phyloP scores from a whole-genome alignment of 2,329 filamentous ascomycete species.

The Triangularia setosa region DNA sequence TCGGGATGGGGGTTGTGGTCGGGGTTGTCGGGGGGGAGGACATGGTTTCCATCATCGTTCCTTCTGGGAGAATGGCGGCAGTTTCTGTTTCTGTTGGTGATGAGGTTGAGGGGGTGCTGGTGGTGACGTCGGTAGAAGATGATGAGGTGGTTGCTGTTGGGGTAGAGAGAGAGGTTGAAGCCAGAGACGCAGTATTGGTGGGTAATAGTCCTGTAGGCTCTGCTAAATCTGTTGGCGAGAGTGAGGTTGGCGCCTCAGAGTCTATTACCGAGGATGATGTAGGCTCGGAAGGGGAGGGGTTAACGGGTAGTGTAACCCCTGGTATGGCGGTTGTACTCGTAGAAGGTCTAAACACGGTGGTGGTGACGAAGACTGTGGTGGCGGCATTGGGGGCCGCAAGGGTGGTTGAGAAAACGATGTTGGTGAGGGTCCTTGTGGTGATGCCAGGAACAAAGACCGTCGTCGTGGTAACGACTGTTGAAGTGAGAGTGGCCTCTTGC shows the following conservation, averaged over 20 bases:
- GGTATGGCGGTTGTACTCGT: slow-evolving; percentile 4
- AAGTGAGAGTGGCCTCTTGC: slow-evolving; percentile 10
- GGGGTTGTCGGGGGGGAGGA: neutral
- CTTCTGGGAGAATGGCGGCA: neutral
- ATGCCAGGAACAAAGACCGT: slow-evolving; percentile 20
- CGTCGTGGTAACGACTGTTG: slow-evolving; percentile 19
- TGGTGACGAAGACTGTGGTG: slow-evolving; percentile 25
- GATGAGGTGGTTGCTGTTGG: neutral
- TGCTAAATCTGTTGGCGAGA: neutral
- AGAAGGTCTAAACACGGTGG: slow-evolving; percentile 18
- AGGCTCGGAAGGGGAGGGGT: neutral
- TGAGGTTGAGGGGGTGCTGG: neutral
- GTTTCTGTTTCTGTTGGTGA: neutral
- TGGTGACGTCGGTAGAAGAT: neutral
- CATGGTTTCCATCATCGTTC: slow-evolving; percentile 5
- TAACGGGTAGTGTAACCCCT: neutral
- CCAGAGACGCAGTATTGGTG: neutral
- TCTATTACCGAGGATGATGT: neutral
- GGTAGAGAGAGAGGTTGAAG: neutral
- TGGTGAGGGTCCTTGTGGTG: slow-evolving; percentile 15
- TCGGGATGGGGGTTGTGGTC: neutral
- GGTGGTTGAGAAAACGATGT: slow-evolving; percentile 23
- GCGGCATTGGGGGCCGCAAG: slow-evolving; percentile 22
- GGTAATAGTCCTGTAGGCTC: neutral
- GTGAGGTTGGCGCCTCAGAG: neutral